These are phyloP conservation scores for Pluteus cervinus DNA, from an alignment of 768 basidiomycete species.

Conservation along the genomic window DNA sequence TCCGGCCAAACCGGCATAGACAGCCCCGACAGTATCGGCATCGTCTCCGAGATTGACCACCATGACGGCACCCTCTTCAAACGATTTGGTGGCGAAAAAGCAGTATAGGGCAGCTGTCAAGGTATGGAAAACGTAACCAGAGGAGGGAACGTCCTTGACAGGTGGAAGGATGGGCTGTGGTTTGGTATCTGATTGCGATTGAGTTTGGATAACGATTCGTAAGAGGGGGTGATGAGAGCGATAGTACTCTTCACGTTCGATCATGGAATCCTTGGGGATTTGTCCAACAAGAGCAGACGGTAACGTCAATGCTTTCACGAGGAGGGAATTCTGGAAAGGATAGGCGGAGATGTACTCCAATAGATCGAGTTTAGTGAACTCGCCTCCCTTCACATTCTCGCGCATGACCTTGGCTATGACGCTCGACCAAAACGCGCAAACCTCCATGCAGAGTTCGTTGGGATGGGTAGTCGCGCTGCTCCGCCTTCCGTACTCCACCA, in stretches of 20 bases:
- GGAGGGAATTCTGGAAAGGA: constrained; percentile 25
- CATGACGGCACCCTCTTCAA: constrained; percentile 39
- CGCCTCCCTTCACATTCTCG: background rate
- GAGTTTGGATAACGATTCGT: constrained; percentile 23
- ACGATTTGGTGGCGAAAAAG: constrained; percentile 35
- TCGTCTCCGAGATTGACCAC: constrained; percentile 38
- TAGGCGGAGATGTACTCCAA: constrained; percentile 31
- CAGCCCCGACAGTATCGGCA: constrained; percentile 39
- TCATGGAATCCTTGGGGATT: constrained; percentile 10
- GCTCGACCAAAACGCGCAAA: constrained; percentile 34
- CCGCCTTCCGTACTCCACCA: constrained; percentile 25
- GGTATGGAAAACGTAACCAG: constrained; percentile 34
- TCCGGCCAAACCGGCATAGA: constrained; percentile 40
- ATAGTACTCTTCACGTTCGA: constrained; percentile 28
- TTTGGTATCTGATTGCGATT: constrained; percentile 8
- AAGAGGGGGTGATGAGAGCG: constrained; percentile 31
- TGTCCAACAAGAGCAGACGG: constrained; percentile 16
- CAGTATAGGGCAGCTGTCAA: constrained; percentile 38
- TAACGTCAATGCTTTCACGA: constrained; percentile 25
- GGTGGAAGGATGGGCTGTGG: constrained; percentile 2
- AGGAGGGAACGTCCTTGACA: constrained; percentile 26
- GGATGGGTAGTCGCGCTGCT: constrained; percentile 40
- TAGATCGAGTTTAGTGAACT: constrained; percentile 32
- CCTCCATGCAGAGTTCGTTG: constrained; percentile 32
- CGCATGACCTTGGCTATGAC: constrained; percentile 28